phyloP scores from a whole-genome alignment of 1,284 basidiomycete species.

The Trichosporon asahii region DNA sequence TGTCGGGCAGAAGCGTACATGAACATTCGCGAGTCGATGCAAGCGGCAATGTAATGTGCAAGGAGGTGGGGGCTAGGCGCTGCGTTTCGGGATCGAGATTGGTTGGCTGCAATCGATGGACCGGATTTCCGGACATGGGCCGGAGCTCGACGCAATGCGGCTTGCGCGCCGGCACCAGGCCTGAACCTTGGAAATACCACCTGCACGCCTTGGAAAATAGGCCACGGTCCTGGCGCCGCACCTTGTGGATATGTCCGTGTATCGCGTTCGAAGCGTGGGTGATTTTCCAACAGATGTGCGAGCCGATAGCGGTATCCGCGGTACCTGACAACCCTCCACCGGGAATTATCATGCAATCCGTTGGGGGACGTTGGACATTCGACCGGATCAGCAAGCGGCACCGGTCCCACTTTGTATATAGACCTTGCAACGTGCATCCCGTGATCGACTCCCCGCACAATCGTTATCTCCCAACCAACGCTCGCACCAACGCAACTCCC shows the following conservation, averaged over 20 bases:
- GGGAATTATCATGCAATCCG: not conserved
- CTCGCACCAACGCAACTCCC: not conserved
- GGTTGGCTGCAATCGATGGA: not conserved
- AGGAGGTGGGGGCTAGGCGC: not conserved
- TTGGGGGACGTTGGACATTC: not conserved
- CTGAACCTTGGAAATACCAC: constrained; percentile 5
- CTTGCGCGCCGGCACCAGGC: not conserved
- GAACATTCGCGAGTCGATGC: not conserved
- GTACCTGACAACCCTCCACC: not conserved
- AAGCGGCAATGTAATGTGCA: not conserved
- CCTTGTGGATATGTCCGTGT: not conserved
- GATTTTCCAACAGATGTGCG: not conserved
- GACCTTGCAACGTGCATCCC: not conserved
- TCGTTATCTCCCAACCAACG: not conserved
- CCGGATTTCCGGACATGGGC: not conserved
- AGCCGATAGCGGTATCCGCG: not conserved
- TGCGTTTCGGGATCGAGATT: not conserved
- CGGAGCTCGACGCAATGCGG: not conserved
- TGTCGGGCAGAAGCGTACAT: not conserved
- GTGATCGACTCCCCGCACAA: not conserved
- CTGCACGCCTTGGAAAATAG: constrained; percentile 3
- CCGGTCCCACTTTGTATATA: not conserved
- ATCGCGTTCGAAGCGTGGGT: not conserved
- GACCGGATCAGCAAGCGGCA: not conserved
- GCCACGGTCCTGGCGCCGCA: not conserved